Percentiles rank a stretch among this genome's conserved stretches.
Evolutionary conservation across 2,329 filamentous ascomycete species (phyloP).

Genomic region (Ceratocystis cubensis): DNA sequence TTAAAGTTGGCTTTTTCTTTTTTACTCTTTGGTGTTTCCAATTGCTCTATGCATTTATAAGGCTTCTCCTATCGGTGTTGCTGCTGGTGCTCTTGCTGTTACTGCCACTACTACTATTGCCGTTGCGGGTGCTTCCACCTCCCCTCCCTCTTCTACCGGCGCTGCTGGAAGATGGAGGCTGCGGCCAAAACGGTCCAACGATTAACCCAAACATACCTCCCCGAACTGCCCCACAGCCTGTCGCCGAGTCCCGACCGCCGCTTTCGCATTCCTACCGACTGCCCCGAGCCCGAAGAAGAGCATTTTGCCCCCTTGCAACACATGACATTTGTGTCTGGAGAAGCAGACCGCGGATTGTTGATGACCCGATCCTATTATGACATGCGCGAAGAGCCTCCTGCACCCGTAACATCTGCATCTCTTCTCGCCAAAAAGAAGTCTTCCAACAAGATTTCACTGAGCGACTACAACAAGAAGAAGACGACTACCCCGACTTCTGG

Average conservation of each 20-base stretch:
- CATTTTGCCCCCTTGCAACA: constrained; percentile 41
- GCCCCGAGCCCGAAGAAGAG: constrained; percentile 37
- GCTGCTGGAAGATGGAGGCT: constrained; percentile 38
- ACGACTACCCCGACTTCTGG: neutral
- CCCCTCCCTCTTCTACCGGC: neutral
- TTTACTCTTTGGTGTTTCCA: neutral
- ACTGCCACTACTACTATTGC: constrained; percentile 1
- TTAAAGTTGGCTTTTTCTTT: neutral
- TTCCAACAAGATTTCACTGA: constrained; percentile 41
- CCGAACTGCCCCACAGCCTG: constrained; percentile 41
- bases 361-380: constrained; percentile 46
- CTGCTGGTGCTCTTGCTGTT: neutral
- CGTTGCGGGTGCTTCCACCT: neutral
- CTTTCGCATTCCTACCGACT: constrained; percentile 35
- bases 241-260: constrained; percentile 37
- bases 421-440: constrained; percentile 37
- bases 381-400: constrained; percentile 41
- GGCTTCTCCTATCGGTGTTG: neutral
- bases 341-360: constrained; percentile 46
- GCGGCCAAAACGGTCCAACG: constrained; percentile 44
- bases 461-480: constrained; percentile 48
- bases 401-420: constrained; percentile 29
- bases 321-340: constrained; percentile 41
- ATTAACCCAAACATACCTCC: constrained; percentile 41
- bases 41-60: constrained; percentile 18